Conservation (phyloP, 495 filamentous ascomycete genomes). For the Xylaria nigripes region DNA sequence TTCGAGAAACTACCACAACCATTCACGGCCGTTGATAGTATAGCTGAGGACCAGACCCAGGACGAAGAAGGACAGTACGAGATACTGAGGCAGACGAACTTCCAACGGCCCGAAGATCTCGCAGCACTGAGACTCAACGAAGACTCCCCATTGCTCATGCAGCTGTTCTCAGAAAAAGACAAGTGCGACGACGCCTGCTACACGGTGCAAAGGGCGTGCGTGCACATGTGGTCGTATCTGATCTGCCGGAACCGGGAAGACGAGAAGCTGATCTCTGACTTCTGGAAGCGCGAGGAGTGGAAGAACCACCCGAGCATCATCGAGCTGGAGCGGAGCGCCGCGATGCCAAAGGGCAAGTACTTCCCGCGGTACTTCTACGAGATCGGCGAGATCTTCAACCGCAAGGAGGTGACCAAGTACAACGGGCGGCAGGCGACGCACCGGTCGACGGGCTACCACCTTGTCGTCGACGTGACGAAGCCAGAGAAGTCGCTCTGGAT, state of each 20-base stretch:
- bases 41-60: background rate
- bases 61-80: slow-evolving; percentile 9
- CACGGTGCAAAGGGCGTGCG: slow-evolving; percentile 9
- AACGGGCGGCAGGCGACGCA: slow-evolving; percentile 8
- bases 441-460: slow-evolving; percentile 9
- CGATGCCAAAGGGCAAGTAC: slow-evolving; percentile 7
- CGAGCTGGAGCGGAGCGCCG: slow-evolving; percentile 3
- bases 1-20: slow-evolving; percentile 5
- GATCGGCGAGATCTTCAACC: slow-evolving; percentile 11
- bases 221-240: slow-evolving; percentile 11
- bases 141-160: slow-evolving; percentile 1
- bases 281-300: slow-evolving; percentile 8
- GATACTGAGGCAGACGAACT: slow-evolving; percentile 7
- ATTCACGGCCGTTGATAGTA: background rate
- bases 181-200: slow-evolving; percentile 9
- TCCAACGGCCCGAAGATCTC: slow-evolving; percentile 10
- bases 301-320: slow-evolving; percentile 8
- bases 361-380: slow-evolving; percentile 11
- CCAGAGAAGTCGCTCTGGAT: slow-evolving; percentile 12
- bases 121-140: background rate
- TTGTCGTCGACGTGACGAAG: slow-evolving; percentile 9
- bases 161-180: slow-evolving; percentile 8
- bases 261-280: slow-evolving; percentile 2
- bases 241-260: slow-evolving; percentile 4
- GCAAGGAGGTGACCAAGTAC: slow-evolving; percentile 5